A percentile compares a stretch with the other conserved stretches of the same genome.
Conservation (phyloP, 2,329 filamentous ascomycete species). For the Plectosphaerella plurivora region DNA sequence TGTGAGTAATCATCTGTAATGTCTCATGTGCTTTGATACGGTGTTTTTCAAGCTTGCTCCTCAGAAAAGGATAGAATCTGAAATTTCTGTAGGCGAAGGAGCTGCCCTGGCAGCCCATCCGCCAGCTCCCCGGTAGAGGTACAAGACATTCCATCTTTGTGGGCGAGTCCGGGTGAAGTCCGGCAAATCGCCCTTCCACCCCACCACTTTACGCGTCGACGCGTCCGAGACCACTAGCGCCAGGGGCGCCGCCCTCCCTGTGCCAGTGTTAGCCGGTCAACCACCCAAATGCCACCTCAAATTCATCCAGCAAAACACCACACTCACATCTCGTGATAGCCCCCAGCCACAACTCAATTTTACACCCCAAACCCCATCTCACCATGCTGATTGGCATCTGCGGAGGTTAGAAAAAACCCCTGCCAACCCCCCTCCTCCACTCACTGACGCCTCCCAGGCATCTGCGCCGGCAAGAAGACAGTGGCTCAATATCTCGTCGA, state of each 20-base stretch:
- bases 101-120: too few species aligned
- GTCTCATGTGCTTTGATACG: too few species aligned
- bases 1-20: too few species aligned
- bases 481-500: conserved; percentile 84
- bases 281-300: neutral
- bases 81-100: too few species aligned
- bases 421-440: neutral
- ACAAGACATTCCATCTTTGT: too few species aligned
- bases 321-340: neutral
- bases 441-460: conserved; percentile 49
- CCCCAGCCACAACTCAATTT: neutral
- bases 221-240: neutral
- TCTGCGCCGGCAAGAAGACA: conserved; percentile 88
- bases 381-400: conserved; percentile 75
- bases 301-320: neutral
- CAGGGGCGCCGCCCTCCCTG: too few species aligned
- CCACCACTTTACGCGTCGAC: conserved; percentile 1
- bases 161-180: too few species aligned
- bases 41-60: too few species aligned
- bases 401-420: conserved; percentile 51
- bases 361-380: neutral
- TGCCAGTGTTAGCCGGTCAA: too few species aligned
- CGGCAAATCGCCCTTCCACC: too few species aligned
- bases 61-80: too few species aligned
- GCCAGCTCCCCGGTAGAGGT: too few species aligned